Base-by-base conservation (phyloP, 1,284 basidiomycete genomes). In the Trichosporon ovoides region DNA sequence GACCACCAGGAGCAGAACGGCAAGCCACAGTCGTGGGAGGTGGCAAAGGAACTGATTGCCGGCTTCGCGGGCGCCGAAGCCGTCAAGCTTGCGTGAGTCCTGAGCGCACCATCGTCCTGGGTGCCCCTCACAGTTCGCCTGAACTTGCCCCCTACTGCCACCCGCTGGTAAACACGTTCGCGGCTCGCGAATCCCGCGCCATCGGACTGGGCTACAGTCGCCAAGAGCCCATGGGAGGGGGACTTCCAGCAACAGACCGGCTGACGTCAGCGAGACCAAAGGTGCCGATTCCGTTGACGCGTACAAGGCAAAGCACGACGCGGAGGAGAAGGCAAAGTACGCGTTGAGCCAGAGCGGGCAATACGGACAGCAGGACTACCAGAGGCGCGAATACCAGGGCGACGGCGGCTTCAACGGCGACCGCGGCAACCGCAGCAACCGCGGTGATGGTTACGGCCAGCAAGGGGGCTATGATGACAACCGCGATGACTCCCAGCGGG, bases 21-120 rank as follows among this genome's bases (percentile, higher is more conserved):
- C 55, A 60, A 61, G 56, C 64, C 66, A 19, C 58, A 57, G 37
- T 49, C 34, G 19, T 66, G 53, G 20, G 65, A 62, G 31, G 49
- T 64, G n/a, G 69, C 63, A 50, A 71, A 69, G 58, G 61, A 71
- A 31, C 31, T 71, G 36, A 67, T 69, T 33, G 69, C 68, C 7
- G 68, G 63, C 24, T 52, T 68, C 19, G 68, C 68, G 7, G 68
- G 67, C 20, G 62, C 63, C 20, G 69, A 72, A 60, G 68, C 65
- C 56, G 68, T 69, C 65, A 69, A 70, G 61, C 64, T 71, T 33
- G 59, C 70, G 67, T 61, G 36, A 24, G 59, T 61, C 11, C 34
- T 10, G n/a, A 9, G 13, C 22, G 18, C 52, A 7, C 11, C 10
- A 5, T 43, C 18, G 4, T 12, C 19, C 7, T 18, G 12, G 9